Conservation (phyloP, 768 basidiomycete species). For the Calocera cornea region DNA sequence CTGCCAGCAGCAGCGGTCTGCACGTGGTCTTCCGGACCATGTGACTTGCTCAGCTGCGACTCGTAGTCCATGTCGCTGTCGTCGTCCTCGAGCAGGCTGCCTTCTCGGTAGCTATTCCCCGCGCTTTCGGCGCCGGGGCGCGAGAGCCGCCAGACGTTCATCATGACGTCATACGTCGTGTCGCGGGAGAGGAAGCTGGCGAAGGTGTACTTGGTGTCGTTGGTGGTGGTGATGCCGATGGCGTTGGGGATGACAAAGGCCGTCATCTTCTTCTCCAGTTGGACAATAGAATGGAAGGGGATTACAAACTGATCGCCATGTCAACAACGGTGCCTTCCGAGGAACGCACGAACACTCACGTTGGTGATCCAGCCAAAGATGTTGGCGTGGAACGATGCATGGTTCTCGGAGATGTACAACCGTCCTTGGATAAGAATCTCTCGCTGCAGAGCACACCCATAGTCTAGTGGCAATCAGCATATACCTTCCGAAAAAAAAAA, state of each 20-base stretch:
- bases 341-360: constrained; percentile 36
- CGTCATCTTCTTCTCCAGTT: constrained; percentile 93
- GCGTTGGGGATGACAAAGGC: constrained; percentile 96
- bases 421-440: constrained; percentile 95
- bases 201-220: constrained; percentile 71
- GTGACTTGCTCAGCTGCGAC: constrained; percentile 7
- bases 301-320: constrained; percentile 56
- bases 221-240: constrained; percentile 73
- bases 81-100: constrained; percentile 6
- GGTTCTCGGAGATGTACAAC: constrained; percentile 94
- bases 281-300: constrained; percentile 72
- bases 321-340: background rate
- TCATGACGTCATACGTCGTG: constrained; percentile 89
- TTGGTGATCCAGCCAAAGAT: constrained; percentile 99
- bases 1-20: background rate
- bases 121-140: constrained; percentile 40
- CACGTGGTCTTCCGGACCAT: constrained; percentile 2
- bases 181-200: constrained; percentile 94
- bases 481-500: constrained; percentile 6
- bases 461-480: constrained; percentile 42
- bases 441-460: constrained; percentile 90
- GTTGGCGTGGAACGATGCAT: constrained; percentile 98
- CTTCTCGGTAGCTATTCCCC: constrained; percentile 6
- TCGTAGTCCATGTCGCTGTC: constrained; percentile 12
- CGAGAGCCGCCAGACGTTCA: constrained; percentile 87